Evolutionary conservation across 768 basidiomycete species (phyloP), one percentile per base, ranked within the genome.

Genomic region (Tylopilus sp.): DNA sequence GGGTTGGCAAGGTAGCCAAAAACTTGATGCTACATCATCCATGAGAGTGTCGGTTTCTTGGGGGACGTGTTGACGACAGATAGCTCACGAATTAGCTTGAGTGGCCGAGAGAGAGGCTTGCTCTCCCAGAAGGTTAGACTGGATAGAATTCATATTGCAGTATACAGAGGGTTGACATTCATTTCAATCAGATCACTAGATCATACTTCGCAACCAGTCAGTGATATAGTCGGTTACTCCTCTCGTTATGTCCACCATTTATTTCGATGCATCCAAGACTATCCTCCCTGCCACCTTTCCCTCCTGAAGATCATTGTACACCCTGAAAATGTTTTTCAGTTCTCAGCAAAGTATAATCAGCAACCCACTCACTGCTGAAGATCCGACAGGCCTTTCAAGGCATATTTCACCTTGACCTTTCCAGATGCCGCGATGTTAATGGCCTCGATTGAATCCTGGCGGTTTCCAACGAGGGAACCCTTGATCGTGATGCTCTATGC

Each of bases 401-500:
- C 65, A 56, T 74, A 86, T 57, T 73, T 73, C 51, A 82, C 81
- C 64, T 81, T 86, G 48, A 91, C 86, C 47, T 80, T 79, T 13
- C 88, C 89, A 30, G 73, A 63, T 0, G 83, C 78, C 1, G 90
- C 91, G 43, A 94, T 83, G 3, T 81, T 79, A 40, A 95, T 70
- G 0, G 93, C 88, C 67, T 95, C 92, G 10, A 78, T 67, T 3
- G 91, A 83, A 62, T 95, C 93, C 67, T 92, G 90, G 35, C 88
- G 80, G 68, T 91, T 91, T 1, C 88, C 83, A 13, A 77, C 73
- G 48, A 76, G 78, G 3, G 77, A 80, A 9, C 60, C 55, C 45
- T 61, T 52, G 63, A 60, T 57, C 12, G 52, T 44, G 8, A 64
- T 54, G 20, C 38, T 77, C 64, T 69, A 42, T 15, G 18, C 6